These are phyloP conservation scores for Gloeopeniophorella convolvens DNA, from an alignment of 768 basidiomycete genomes.

Conservation along the genomic window DNA sequence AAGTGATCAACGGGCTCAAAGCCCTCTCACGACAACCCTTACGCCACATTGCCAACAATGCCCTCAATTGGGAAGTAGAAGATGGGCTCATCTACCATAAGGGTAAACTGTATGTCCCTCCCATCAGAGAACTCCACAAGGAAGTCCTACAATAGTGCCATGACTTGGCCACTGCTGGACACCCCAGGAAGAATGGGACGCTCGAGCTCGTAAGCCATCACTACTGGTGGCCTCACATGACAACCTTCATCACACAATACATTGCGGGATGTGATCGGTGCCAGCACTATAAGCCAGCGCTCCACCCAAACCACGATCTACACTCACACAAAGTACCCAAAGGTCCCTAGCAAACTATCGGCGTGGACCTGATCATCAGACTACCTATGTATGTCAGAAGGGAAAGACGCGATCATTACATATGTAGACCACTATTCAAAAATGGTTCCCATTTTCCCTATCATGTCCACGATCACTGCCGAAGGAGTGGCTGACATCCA, in stretches of 20 bases:
- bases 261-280: constrained; percentile 26
- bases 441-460: constrained; percentile 25
- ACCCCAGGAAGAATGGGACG: background rate
- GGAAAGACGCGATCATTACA: constrained; percentile 21
- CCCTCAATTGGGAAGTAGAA: constrained; percentile 26
- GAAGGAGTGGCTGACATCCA: constrained; percentile 19
- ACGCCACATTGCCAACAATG: background rate
- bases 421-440: constrained; percentile 26
- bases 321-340: constrained; percentile 3
- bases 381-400: constrained; percentile 19
- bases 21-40: no score
- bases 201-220: background rate
- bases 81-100: constrained; percentile 26
- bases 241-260: constrained; percentile 24
- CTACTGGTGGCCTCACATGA: constrained; percentile 26
- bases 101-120: background rate
- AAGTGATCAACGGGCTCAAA: background rate
- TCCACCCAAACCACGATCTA: background rate
- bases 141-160: background rate
- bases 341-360: constrained; percentile 22
- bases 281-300: constrained; percentile 9
- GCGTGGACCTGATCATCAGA: constrained; percentile 24
- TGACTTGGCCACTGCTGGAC: background rate
- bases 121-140: background rate
- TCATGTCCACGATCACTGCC: constrained; percentile 16